These are phyloP conservation scores for Onygenales sp. DNA, from an alignment of 2,329 filamentous ascomycete genomes.

Conservation along the genomic window DNA sequence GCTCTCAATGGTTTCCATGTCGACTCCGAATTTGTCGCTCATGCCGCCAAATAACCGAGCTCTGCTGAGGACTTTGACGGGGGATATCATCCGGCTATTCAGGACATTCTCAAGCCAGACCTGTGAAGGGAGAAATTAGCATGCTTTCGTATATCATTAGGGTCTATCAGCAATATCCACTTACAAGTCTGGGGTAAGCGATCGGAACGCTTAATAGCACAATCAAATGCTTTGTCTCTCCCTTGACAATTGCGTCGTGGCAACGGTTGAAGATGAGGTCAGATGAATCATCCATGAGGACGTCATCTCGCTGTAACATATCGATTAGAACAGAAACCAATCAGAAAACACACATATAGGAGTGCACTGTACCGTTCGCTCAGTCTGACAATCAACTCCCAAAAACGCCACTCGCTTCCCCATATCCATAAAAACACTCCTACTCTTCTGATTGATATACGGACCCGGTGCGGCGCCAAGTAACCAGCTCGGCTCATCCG, in stretches of 20 bases:
- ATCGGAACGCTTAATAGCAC: conserved; percentile 78
- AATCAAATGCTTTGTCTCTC: conserved; percentile 80
- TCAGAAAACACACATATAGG: neutral
- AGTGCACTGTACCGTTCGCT: conserved; percentile 52
- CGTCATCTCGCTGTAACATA: conserved; percentile 51
- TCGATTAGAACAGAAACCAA: conserved; percentile 14
- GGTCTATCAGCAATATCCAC: conserved; percentile 19
- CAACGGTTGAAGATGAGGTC: conserved; percentile 79
- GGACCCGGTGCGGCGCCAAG: conserved; percentile 71
- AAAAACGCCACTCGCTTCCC: conserved; percentile 72
- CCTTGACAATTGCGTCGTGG: conserved; percentile 70
- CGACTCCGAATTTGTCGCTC: conserved; percentile 82
- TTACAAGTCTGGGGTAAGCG: conserved; percentile 67
- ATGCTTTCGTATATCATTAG: neutral
- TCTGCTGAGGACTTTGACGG: conserved; percentile 78
- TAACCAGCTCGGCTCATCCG: conserved; percentile 83
- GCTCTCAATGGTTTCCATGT: conserved; percentile 85
- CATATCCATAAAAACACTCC: conserved; percentile 76
- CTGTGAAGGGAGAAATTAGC: conserved; percentile 30
- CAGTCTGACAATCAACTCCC: conserved; percentile 83
- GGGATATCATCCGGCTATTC: conserved; percentile 77
- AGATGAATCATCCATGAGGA: conserved; percentile 72
- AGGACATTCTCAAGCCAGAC: conserved; percentile 58
- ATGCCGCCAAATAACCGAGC: conserved; percentile 69
- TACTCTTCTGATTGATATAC: conserved; percentile 79